Base-by-base conservation (phyloP, 495 filamentous ascomycete genomes). In the Neurospora sp. region DNA sequence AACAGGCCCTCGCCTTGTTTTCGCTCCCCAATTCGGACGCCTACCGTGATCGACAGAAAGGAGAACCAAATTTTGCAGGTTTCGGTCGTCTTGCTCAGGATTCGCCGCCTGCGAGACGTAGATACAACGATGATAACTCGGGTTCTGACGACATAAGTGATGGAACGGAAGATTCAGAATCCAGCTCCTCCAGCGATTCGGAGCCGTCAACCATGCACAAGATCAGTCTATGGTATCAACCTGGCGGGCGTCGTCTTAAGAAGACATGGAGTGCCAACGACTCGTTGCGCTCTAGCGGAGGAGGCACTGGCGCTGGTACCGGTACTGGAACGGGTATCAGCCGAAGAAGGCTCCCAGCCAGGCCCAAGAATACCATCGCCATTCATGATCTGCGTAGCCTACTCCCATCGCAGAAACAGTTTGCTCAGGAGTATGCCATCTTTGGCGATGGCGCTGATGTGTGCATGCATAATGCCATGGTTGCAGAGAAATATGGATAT, bases 381-480 rank as follows among this genome's bases (percentile, higher is more conserved):
- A 90, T 98, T 40, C 85, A 95, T 80, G 84, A 93, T 72, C 76
- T 94, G 18, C 85, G 86, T 27, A 83, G 86, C 72, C 75, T 93
- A 23, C 79, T 97, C 9, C 94, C 94, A 0, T 90, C 93, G 41
- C 95, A 94, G 81, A 86, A 86, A 71, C 83, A 88, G 41, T 85
- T 98, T 62, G 96, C 94, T 9, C 83, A 86, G 70, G 87, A 91
- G 73, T 99, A 98, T 80, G 86, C 86, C 46, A 91, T 96, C n/a
- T 93, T 94, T 78, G 93, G 94, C 16, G 89, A 92, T 66, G 92
- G 90, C 3, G 87, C 89, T 5, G 89, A 91, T 54, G 90, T 97
- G 9, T 98, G 95, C 80, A 83, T 85, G 37, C 91, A 96, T 72
- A 99, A 98, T 81, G 92, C 93, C 7, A 81, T 82, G 8, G 89